Evolutionary conservation across 148 eudicot species (phyloP).

Genomic region (Cornus controversa): DNA sequence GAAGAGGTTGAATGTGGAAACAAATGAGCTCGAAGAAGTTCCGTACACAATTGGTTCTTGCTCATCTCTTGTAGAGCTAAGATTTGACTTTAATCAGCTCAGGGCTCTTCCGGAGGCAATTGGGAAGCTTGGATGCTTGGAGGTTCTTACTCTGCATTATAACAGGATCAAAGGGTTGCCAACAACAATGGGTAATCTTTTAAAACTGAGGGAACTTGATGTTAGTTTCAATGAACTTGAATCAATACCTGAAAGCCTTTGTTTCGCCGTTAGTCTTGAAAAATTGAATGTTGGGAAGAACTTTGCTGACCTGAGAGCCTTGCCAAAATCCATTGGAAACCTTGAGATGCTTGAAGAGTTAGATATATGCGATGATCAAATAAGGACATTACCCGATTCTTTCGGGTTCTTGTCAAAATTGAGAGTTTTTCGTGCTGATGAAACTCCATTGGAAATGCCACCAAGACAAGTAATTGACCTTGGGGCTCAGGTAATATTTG

Average conservation of each 20-base stretch:
- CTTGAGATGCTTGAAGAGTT: conserved; percentile 65
- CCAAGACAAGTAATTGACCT: conserved; percentile 41
- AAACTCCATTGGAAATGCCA: conserved; percentile 69
- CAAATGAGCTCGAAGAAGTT: conserved; percentile 66
- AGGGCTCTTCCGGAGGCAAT: conserved; percentile 67
- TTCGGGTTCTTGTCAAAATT: conserved; percentile 49
- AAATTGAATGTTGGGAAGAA: conserved; percentile 67
- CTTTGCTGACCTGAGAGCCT: conserved; percentile 63
- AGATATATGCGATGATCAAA: conserved; percentile 69
- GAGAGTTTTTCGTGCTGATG: conserved; percentile 54
- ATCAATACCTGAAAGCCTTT: conserved; percentile 60
- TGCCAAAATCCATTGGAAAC: conserved; percentile 67
- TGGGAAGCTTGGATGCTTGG: conserved; percentile 50
- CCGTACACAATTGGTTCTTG: conserved; percentile 67
- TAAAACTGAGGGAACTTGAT: conserved; percentile 48
- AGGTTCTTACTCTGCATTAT: conserved; percentile 54
- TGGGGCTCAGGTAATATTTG: conserved; percentile 62
- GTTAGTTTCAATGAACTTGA: conserved; percentile 72
- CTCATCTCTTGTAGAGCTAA: conserved; percentile 49
- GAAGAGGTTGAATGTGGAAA: conserved; percentile 43
- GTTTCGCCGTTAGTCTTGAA: conserved; percentile 42
- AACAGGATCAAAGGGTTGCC: conserved; percentile 59
- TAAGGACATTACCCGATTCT: conserved; percentile 61
- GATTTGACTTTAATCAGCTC: conserved; percentile 63
- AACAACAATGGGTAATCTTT: conserved; percentile 54